Conservation (phyloP, 169 alveolate species). For the Amoebophrya sp. region DNA sequence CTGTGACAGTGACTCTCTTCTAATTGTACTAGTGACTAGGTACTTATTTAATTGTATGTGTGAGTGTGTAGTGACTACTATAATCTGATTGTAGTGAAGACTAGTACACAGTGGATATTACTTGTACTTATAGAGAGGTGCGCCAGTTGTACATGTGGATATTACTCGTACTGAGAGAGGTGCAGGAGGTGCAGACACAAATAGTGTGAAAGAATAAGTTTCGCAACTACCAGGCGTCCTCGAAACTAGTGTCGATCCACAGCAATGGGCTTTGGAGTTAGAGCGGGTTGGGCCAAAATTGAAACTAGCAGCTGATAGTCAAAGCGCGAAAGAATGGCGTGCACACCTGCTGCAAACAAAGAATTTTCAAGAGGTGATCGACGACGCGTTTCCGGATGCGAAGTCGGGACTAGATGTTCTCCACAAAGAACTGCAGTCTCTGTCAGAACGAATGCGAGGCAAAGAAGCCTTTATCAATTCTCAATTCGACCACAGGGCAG, state of each 20-base stretch:
- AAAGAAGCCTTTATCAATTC: not conserved
- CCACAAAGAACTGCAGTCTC: not conserved
- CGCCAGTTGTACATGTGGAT: not conserved
- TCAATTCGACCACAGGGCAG: not conserved
- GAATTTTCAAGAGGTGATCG: not conserved
- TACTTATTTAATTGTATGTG: not conserved
- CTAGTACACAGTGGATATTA: not conserved
- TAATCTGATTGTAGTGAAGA: not conserved
- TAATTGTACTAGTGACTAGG: no score
- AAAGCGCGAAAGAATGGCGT: not conserved
- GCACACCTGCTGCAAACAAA: not conserved
- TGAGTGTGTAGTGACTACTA: not conserved
- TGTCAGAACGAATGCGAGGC: not conserved
- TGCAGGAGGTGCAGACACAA: not conserved
- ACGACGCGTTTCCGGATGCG: not conserved
- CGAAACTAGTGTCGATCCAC: not conserved
- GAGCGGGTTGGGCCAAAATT: not conserved
- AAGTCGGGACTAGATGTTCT: not conserved
- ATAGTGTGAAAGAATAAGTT: not conserved
- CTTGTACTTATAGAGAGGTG: not conserved
- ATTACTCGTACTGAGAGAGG: not conserved
- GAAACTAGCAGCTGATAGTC: not conserved
- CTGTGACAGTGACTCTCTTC: no score
- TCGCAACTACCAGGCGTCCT: not conserved
- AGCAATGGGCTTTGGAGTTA: not conserved